Evolutionary conservation across 371 early-diverging fungal genomes (phyloP), one percentile per base, ranked within the genome.

Genomic region (Cokeromyces recurvatus): DNA sequence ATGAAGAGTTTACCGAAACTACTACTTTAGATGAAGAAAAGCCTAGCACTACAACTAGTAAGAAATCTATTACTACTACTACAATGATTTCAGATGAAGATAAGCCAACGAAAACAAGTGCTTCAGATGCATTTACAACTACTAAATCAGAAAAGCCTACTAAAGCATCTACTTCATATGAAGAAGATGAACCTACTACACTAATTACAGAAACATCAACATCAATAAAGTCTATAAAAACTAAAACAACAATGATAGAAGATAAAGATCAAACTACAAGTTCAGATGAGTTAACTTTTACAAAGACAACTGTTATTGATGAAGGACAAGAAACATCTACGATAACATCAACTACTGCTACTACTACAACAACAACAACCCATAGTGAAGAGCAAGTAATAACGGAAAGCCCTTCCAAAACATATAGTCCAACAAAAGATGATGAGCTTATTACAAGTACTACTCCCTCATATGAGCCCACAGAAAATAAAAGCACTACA

Each of bases 341-440:
- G 19, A 32, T 16, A 41, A 45, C 24, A 19, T 11, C 43, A 10
- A 43, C 31, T 11, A 25, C 41, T 22, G 27, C 50, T 15, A 32
- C 19, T 14, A 32, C 38, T 29, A n/a, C n/a, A n/a, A n/a, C n/a
- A 11, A 32, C 55, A 20, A 39, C 38, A 16, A 50, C 32, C n/a
- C n/a, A n/a, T n/a, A n/a, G n/a, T n/a, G n/a, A n/a, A 29, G 11
- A 29, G 29, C 29, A 29, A 11, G 11, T 29, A 29, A 5, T 29
- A 7, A 43, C 21, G 11, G 16, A 46, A 27, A 46, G 20, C 11
- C 12, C 9, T 11, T 35, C 43, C 11, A 27, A 31, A 2, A 34
- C 45, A 17, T 5, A 49, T 12, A 41, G n/a, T 9, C 24, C 42
- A 3, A 4, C 39, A 21, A 39, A 36, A 11, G 23, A 37, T 14